Conservation (phyloP, 495 filamentous ascomycete genomes). For the Astrothelium macrocarpum region DNA sequence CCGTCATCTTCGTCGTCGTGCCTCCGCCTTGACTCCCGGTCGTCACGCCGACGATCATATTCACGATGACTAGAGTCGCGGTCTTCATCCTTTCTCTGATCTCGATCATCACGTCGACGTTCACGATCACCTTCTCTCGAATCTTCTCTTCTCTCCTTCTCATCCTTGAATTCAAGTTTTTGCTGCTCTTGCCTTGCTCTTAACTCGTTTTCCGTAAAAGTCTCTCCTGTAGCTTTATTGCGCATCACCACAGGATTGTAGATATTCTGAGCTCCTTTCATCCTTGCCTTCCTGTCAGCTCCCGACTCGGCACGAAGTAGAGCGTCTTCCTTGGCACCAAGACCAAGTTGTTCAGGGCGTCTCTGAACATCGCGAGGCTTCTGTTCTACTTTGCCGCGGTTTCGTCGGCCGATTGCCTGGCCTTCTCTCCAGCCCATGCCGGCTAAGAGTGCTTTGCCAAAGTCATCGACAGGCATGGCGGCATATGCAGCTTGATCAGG, state of each 20-base stretch:
- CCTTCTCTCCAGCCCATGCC: conserved; percentile 95
- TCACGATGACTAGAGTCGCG: conserved; percentile 16
- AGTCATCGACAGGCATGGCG: conserved; percentile 83
- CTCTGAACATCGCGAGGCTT: conserved; percentile 47
- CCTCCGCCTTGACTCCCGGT: conserved; percentile 10
- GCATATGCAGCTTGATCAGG: conserved; percentile 73
- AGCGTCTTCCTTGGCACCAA: conserved; percentile 66
- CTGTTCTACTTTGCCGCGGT: conserved; percentile 35
- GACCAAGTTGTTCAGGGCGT: conserved; percentile 70
- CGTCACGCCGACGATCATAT: conserved; percentile 10
- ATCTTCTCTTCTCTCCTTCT: conserved; percentile 42
- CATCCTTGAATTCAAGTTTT: conserved; percentile 34
- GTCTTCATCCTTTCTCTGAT: conserved; percentile 19
- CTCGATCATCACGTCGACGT: conserved; percentile 24
- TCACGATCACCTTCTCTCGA: conserved; percentile 11
- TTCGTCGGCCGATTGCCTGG: conserved; percentile 52
- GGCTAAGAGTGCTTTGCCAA: conserved; percentile 75
- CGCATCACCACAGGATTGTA: conserved; percentile 60
- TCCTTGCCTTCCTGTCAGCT: conserved; percentile 57
- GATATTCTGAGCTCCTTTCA: conserved; percentile 44
- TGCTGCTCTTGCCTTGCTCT: conserved; percentile 37
- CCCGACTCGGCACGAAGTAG: conserved; percentile 68
- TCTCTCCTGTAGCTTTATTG: conserved; percentile 57
- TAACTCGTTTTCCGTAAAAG: conserved; percentile 54
- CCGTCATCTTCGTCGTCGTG: conserved; percentile 8